Base-by-base conservation (phyloP, 2,329 filamentous ascomycete species). In the Cladosporium sp. region DNA sequence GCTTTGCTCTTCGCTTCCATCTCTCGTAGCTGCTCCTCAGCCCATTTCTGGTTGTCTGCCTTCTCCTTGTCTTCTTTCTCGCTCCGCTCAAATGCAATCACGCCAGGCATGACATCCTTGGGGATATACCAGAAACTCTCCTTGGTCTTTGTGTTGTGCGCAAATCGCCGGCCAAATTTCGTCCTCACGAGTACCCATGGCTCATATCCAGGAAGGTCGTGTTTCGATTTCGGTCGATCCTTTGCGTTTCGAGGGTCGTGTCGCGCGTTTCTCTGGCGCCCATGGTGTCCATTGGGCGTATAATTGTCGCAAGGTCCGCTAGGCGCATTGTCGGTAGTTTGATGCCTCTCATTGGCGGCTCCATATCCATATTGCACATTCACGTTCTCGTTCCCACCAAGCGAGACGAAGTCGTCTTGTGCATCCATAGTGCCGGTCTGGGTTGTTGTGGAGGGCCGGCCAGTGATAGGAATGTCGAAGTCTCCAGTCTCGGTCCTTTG, bases 41-140 rank as follows among this genome's bases (percentile, higher is more conserved):
- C 67, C 68, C 66, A 69, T 44, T 58, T 56, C 40, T 61, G 71
- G 60, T 65, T 75, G 66, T 60, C 62, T 12, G 49, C 61, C 61
- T 65, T 71, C 57, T 75, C 84, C 77, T 74, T 87, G 77, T 74
- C 87, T 63, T 87, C 85, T 70, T 88, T 84, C 72, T 96, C 91
- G 56, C 90, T 77, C 22, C 75, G 75, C 67, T 88, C 85, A 55
- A 94, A 89, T 13, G 85, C 83, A 3, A 83, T 70, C 1, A 87
- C 83, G 0, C 85, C 91, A 60, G 88, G 86, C 81, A 92, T 87
- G 35, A 99, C 80, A 70, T 94, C 87, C 56, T 90, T 84, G 0
- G 94, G 94, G 66, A 97, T 94, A 67, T 91, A 91, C 94, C 95
- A 99, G 73, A 91, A 91, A 73, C 92, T 97, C 64, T 91, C 82